A percentile compares a stretch with the other conserved stretches of the same genome.
phyloP scores from a whole-genome alignment of 176 grass and related monocot species.

The Poa pratensis region DNA sequence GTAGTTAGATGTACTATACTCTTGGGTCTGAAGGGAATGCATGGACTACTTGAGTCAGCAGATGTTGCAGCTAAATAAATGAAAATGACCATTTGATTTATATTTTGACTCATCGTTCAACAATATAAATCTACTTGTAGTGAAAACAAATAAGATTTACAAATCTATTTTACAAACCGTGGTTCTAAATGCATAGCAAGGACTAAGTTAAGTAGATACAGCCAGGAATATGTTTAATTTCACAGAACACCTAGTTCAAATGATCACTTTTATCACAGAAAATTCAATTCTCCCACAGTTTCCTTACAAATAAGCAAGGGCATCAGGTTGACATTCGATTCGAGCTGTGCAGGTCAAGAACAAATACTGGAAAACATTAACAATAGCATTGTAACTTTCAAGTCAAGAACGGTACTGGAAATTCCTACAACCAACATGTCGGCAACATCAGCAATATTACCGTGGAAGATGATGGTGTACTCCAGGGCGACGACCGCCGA shows the following conservation, averaged over 20 bases:
- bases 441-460: no score
- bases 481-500: no score
- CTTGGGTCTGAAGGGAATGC: no score
- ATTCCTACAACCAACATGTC: background rate
- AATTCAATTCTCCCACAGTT: background rate
- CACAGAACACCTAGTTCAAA: background rate
- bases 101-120: background rate
- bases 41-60: no score
- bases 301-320: background rate
- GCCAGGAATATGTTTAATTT: background rate
- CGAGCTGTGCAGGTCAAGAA: background rate
- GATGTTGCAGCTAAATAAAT: slow-evolving; percentile 24
- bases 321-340: background rate
- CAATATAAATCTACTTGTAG: background rate
- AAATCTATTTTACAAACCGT: background rate
- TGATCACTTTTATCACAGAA: background rate
- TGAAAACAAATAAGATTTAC: background rate
- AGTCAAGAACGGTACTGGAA: background rate
- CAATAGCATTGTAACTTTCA: background rate
- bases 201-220: background rate
- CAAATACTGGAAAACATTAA: background rate
- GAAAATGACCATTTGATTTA: background rate
- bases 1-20: no score
- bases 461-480: no score
- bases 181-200: background rate